Percentiles rank a stretch among this genome's conserved stretches.
These are phyloP conservation scores for Eimeria necatrix DNA, from an alignment of 169 alveolate species.

Conservation along the genomic window DNA sequence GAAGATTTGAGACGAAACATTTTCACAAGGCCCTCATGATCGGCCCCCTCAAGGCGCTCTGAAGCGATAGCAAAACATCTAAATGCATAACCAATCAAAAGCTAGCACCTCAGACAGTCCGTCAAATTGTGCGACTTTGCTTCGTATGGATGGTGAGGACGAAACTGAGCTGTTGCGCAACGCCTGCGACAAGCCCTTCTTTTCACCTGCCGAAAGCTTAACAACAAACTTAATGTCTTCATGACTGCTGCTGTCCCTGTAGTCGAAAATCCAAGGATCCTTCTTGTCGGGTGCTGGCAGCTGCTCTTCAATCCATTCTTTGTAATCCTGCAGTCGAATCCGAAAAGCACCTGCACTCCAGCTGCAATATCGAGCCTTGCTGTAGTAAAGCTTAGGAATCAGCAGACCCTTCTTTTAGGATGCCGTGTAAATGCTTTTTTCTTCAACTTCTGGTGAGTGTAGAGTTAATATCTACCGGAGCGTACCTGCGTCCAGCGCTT, in stretches of 20 bases:
- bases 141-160: too few species aligned
- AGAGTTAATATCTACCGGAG: conserved; percentile 83
- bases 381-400: background rate
- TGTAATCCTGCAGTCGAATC: conserved; percentile 69
- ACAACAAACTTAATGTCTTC: conserved; percentile 91
- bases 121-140: too few species aligned
- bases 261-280: conserved; percentile 85
- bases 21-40: conserved; percentile 94
- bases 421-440: background rate
- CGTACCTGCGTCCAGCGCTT: conserved; percentile 97
- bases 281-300: conserved; percentile 79
- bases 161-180: background rate
- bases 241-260: conserved; percentile 92
- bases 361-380: background rate
- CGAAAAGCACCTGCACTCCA: background rate
- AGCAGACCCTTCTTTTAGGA: background rate
- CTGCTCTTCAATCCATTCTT: conserved; percentile 79
- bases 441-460: background rate
- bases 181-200: too few species aligned
- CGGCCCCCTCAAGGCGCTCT: conserved; percentile 83
- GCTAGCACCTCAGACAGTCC: too few species aligned
- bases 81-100: too few species aligned
- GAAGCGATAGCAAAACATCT: background rate
- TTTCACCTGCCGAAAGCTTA: conserved; percentile 88
- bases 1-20: conserved; percentile 93